Base-by-base conservation (phyloP, 257 asterid genomes). In the Linaria vulgaris region DNA sequence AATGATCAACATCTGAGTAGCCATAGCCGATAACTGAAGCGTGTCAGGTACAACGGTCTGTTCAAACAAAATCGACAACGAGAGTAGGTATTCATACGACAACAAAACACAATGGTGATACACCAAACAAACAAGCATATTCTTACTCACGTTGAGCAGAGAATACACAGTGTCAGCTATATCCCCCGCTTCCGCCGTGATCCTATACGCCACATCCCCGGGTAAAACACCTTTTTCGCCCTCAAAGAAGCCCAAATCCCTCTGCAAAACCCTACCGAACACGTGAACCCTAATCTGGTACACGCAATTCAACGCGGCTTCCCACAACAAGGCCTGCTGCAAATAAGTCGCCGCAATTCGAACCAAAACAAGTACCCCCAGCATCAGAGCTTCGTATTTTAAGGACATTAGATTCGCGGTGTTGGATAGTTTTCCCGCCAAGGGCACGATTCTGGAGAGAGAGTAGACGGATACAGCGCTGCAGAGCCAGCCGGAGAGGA, bases 101-200 rank as follows among this genome's bases (percentile, higher is more conserved):
- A 27, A 27, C 34, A 27, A 27, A 27, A 27, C 49, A 44, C 8
- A 44, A 44, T 13, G 12, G 8, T 12, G 9, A 44, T 44, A 41
- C 47, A 41, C 13, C 17, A 25, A 47, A 44, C 45, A 13, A 56
- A 63, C 6, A 3, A 27, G 6, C 34, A 17, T 59, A 72, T 30
- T 49, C 88, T 82, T 79, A 90, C 97, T 82, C 80, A 90, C 97
- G 72, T 86, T 85, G 73, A 91, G 62, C 57, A 86, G 81, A 45
- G 82, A 77, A 70, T 83, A 85, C 58, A 88, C 72, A 1, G 98
- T 80, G 67, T 91, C 96, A 27, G 92, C 88, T 19, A 86, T 71
- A 68, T 91, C 92, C 63, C 85, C 82, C 20, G 96, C 95, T 79
- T 91, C 98, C 0, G 96, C 96, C 0, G 98, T 81, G 71, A 91